Evolutionary conservation across 257 asterid species (phyloP).

Genomic region (Misopates orontium): DNA sequence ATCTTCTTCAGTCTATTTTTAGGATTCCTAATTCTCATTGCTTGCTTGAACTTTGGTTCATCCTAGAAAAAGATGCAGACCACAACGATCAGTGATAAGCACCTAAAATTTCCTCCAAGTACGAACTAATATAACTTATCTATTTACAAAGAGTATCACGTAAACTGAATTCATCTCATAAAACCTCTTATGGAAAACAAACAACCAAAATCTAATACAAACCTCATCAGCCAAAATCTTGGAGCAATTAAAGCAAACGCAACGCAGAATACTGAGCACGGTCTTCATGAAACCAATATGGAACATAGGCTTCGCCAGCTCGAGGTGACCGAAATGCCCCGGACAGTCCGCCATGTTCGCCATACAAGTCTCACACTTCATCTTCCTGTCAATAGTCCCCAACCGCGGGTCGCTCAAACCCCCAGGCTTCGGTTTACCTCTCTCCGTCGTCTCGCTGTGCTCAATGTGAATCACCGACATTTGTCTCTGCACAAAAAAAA

Average conservation of each 20-base stretch:
- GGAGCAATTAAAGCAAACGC: slow-evolving; percentile 98
- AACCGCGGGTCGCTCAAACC: slow-evolving; percentile 87
- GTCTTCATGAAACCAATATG: slow-evolving; percentile 94
- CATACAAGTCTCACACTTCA: slow-evolving; percentile 99
- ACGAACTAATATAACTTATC: neutral
- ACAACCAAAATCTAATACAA: neutral
- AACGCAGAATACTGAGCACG: slow-evolving; percentile 80
- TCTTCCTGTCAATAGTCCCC: slow-evolving; percentile 92
- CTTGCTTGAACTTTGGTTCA: slow-evolving; percentile 80
- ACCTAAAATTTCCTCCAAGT: too few relatives aligned
- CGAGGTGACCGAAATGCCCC: slow-evolving; percentile 97
- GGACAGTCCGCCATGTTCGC: slow-evolving; percentile 98
- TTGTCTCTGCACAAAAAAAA: slow-evolving; percentile 77
- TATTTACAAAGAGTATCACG: neutral
- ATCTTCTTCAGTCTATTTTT: slow-evolving; percentile 76
- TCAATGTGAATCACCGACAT: slow-evolving; percentile 97
- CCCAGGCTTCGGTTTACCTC: slow-evolving; percentile 93
- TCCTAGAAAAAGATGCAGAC: slow-evolving; percentile 48
- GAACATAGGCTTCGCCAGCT: slow-evolving; percentile 97
- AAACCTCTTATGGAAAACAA: neutral
- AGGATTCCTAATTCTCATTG: slow-evolving; percentile 79
- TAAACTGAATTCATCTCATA: neutral
- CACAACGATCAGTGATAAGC: neutral
- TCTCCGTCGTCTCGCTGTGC: slow-evolving; percentile 93
- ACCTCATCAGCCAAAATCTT: slow-evolving; percentile 94